phyloP scores from a whole-genome alignment of 148 eudicot genomes.

The Diospyros lotus region DNA sequence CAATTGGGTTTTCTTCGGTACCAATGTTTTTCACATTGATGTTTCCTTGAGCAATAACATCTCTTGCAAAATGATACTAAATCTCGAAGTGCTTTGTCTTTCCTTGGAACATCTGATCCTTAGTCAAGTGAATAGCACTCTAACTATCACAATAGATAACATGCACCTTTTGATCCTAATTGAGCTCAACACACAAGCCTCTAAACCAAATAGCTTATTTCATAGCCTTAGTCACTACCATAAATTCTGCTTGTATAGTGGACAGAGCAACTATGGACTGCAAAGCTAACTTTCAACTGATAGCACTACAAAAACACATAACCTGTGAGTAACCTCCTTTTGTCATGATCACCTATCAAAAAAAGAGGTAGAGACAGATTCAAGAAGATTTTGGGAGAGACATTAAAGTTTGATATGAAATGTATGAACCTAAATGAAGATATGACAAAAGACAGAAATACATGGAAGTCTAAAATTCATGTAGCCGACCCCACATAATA shows the following conservation, averaged over 20 bases:
- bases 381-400: too few relatives aligned
- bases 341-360: neutral
- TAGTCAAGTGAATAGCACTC: neutral
- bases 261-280: conserved; percentile 1
- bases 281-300: conserved; percentile 3
- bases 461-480: too few relatives aligned
- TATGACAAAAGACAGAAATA: too few relatives aligned
- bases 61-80: neutral
- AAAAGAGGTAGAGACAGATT: too few relatives aligned
- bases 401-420: too few relatives aligned
- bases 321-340: neutral
- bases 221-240: neutral
- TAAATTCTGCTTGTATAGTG: conserved; percentile 1
- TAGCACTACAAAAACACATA: neutral
- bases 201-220: neutral
- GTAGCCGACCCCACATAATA: too few relatives aligned
- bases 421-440: too few relatives aligned
- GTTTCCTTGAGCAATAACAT: neutral
- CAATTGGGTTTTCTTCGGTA: neutral
- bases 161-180: neutral
- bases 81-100: neutral
- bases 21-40: neutral
- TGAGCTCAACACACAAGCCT: neutral
- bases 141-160: neutral
- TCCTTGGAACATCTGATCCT: neutral